These are phyloP conservation scores for Venturia nashicola DNA, from an alignment of 2,329 filamentous ascomycete genomes.

Conservation along the genomic window DNA sequence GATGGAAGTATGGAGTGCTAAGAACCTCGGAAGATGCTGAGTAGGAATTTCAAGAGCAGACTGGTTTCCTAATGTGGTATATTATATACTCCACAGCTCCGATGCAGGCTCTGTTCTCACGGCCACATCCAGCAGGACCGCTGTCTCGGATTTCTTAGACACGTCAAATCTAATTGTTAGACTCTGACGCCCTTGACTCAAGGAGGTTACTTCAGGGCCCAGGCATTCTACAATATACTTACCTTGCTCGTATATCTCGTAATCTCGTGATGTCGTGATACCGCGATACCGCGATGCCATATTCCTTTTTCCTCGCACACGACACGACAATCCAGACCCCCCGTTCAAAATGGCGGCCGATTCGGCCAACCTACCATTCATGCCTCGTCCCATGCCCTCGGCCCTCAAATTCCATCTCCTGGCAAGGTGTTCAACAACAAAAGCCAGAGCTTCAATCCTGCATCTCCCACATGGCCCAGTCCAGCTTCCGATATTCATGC, in stretches of 20 bases:
- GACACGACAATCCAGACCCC: not conserved
- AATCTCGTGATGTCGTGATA: not conserved
- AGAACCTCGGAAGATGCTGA: not conserved
- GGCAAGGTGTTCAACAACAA: conserved; percentile 62
- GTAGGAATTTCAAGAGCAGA: not conserved
- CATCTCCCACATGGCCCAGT: conserved; percentile 87
- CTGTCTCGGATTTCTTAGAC: not conserved
- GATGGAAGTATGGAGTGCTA: not conserved
- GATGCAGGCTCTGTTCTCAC: not conserved
- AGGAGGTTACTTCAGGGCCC: not conserved
- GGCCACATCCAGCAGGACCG: not conserved
- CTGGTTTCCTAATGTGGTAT: not conserved
- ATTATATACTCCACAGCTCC: not conserved
- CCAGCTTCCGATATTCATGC: conserved; percentile 92
- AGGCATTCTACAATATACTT: too few species aligned
- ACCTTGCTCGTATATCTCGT: too few species aligned
- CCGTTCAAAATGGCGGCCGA: not conserved
- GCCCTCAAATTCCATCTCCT: conserved; percentile 70
- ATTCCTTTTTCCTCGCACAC: not conserved
- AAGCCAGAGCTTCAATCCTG: conserved; percentile 79
- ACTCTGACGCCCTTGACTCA: not conserved
- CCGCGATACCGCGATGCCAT: not conserved
- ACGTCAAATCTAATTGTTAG: not conserved
- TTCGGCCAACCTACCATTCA: not conserved
- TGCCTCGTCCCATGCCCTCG: conserved; percentile 23